These are phyloP conservation scores for Trametes maxima DNA, from an alignment of 768 basidiomycete species.

Conservation along the genomic window DNA sequence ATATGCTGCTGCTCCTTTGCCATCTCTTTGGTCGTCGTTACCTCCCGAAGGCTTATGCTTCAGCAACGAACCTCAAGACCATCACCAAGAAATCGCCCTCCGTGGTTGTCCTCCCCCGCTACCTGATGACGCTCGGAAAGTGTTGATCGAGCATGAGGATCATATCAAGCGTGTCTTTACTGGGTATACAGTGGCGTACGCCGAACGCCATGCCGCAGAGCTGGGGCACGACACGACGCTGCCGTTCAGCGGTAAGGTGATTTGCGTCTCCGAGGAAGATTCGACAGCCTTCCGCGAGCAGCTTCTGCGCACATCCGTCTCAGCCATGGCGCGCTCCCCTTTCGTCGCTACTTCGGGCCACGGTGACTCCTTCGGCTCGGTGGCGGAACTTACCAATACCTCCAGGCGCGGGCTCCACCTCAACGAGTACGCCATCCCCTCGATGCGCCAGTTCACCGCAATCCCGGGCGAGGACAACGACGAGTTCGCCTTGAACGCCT, in stretches of 20 bases:
- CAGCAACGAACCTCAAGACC: constrained; percentile 36
- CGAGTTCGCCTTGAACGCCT: constrained; percentile 55
- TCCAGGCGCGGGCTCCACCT: constrained; percentile 56
- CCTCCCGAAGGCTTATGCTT: constrained; percentile 48
- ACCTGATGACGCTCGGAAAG: constrained; percentile 39
- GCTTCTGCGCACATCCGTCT: constrained; percentile 43
- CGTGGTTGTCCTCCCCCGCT: constrained; percentile 58
- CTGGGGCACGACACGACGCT: constrained; percentile 49
- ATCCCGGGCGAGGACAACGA: constrained; percentile 26
- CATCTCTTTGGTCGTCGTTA: constrained; percentile 67
- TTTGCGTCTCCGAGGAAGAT: background rate
- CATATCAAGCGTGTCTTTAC: constrained; percentile 57
- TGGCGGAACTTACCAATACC: constrained; percentile 55
- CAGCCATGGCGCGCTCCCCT: constrained; percentile 50
- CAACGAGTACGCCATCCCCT: constrained; percentile 63
- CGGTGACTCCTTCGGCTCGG: constrained; percentile 51
- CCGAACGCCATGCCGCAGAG: constrained; percentile 38
- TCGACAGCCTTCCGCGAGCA: constrained; percentile 37
- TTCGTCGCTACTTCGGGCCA: constrained; percentile 75
- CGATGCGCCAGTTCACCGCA: constrained; percentile 42
- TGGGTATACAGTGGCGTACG: constrained; percentile 55
- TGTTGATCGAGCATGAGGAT: constrained; percentile 49
- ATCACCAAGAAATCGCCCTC: constrained; percentile 54
- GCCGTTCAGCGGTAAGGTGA: constrained; percentile 46
- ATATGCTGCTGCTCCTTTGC: constrained; percentile 58